A percentile compares a stretch with the other conserved stretches of the same genome.
phyloP scores from a whole-genome alignment of 257 asterid genomes.

The Mentha longifolia region DNA sequence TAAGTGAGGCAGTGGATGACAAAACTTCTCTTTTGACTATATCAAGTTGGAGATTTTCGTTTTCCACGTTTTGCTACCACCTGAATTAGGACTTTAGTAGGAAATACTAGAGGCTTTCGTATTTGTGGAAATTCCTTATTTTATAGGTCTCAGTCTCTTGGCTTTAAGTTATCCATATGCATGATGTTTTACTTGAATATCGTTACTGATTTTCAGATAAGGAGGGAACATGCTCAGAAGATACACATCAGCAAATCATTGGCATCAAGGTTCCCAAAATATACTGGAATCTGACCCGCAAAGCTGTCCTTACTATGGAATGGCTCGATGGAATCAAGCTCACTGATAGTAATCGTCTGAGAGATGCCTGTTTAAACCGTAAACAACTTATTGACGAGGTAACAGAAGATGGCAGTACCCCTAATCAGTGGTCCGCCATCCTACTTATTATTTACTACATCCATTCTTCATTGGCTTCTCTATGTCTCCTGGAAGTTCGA shows the following conservation, averaged over 20 bases:
- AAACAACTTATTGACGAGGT: constrained; percentile 88
- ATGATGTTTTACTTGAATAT: constrained; percentile 22
- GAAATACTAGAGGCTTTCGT: constrained; percentile 15
- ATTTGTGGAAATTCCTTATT: constrained; percentile 18
- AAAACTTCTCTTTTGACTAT: neutral
- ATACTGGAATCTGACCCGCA: constrained; percentile 89
- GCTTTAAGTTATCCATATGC: constrained; percentile 11
- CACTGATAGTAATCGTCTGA: constrained; percentile 71
- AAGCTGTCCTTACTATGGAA: constrained; percentile 95
- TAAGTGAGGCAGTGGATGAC: constrained; percentile 1
- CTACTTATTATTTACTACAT: neutral
- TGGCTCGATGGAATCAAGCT: constrained; percentile 98
- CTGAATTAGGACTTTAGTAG: constrained; percentile 12
- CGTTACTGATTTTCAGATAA: constrained; percentile 46
- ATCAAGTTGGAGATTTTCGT: neutral
- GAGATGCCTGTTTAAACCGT: constrained; percentile 72
- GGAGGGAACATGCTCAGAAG: constrained; percentile 42
- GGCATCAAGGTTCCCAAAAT: constrained; percentile 85
- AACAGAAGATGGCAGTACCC: constrained; percentile 33
- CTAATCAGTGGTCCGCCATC: constrained; percentile 2
- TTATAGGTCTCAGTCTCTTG: neutral
- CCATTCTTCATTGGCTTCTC: constrained; percentile 18
- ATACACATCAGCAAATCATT: constrained; percentile 42
- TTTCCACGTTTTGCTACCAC: constrained; percentile 11
- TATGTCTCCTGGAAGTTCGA: neutral